A percentile compares a stretch with the other conserved stretches of the same genome.
Evolutionary conservation across 148 eudicot species (phyloP).

Genomic region (Rheum nobile): DNA sequence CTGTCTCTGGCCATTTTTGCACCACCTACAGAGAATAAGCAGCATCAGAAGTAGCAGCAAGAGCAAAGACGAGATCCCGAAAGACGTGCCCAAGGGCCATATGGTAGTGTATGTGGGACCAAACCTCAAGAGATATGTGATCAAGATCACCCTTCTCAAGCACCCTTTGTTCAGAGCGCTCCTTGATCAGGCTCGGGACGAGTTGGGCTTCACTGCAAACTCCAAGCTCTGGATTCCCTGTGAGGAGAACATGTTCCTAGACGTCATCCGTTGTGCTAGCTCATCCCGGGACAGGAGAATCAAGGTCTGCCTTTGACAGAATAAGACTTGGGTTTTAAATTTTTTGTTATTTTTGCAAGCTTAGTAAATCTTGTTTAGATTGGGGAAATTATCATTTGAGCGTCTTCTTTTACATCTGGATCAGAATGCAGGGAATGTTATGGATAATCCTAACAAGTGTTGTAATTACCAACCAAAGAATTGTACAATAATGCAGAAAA

Average conservation of each 20-base stretch:
- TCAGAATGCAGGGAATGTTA: not conserved
- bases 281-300: conserved; percentile 23
- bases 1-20: not conserved
- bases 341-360: not conserved
- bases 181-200: conserved; percentile 75
- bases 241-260: conserved; percentile 53
- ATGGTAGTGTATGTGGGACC: conserved; percentile 78
- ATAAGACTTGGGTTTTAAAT: not conserved
- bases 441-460: conserved; percentile 4
- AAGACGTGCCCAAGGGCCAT: conserved; percentile 91
- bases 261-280: conserved; percentile 48
- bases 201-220: conserved; percentile 39
- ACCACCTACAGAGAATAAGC: not conserved
- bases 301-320: conserved; percentile 20
- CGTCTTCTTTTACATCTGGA: not conserved
- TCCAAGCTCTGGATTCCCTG: conserved; percentile 78
- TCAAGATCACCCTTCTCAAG: conserved; percentile 53
- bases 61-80: conserved; percentile 35
- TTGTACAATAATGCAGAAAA: conserved; percentile 6
- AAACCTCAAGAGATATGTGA: conserved; percentile 52
- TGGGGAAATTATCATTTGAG: not conserved
- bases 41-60: not conserved
- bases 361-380: conserved; percentile 4
- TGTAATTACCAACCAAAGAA: conserved; percentile 5
- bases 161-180: conserved; percentile 65